These are phyloP conservation scores for Cutaneotrichosporon spelunceum DNA, from an alignment of 1,284 basidiomycete genomes.

Conservation along the genomic window DNA sequence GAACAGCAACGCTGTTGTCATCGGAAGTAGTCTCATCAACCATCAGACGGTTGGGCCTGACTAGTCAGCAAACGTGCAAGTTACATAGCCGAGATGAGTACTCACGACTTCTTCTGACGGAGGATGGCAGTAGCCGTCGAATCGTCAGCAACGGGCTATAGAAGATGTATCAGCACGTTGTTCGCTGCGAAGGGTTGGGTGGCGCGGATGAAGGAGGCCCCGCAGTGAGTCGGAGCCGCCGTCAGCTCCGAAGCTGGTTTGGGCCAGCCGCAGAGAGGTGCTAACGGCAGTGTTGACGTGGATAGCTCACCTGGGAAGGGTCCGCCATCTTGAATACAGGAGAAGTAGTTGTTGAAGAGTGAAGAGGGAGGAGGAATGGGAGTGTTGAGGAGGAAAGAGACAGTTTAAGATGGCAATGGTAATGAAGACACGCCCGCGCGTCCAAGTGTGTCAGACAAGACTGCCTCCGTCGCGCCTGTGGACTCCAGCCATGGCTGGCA, in stretches of 20 bases:
- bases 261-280: neutral
- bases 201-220: neutral
- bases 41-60: slow-evolving; percentile 86
- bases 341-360: neutral
- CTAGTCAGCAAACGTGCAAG: slow-evolving; percentile 16
- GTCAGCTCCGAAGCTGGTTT: too few species aligned
- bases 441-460: neutral
- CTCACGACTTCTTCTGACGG: slow-evolving; percentile 92
- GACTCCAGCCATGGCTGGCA: too few species aligned
- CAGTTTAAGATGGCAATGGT: neutral
- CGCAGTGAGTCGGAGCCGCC: neutral
- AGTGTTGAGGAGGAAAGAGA: neutral
- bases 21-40: slow-evolving; percentile 88
- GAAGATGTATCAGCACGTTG: neutral
- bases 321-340: slow-evolving; percentile 20
- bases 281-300: too few species aligned
- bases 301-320: slow-evolving; percentile 23
- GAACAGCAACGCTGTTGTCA: slow-evolving; percentile 84
- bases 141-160: slow-evolving; percentile 42
- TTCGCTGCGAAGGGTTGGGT: neutral
- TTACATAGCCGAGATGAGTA: slow-evolving; percentile 28
- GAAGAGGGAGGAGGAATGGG: neutral
- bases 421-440: neutral
- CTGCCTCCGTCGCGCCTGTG: neutral
- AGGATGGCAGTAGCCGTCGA: slow-evolving; percentile 84